Evolutionary conservation across 2,329 filamentous ascomycete genomes (phyloP).

Genomic region (Fusarium haematococcum): DNA sequence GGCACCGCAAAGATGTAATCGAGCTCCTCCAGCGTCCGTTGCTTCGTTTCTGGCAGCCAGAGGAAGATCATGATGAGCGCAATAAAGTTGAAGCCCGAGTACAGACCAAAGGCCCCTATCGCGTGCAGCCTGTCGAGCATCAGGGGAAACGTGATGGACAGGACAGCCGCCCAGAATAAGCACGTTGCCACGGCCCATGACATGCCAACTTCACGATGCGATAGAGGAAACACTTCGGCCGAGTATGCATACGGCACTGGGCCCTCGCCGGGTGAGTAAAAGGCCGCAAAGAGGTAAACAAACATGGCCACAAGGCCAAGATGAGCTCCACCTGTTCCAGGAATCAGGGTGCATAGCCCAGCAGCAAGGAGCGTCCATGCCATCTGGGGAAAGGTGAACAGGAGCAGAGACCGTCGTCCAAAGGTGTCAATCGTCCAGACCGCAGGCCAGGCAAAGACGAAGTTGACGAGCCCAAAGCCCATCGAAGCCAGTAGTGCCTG

Average conservation of each 20-base stretch:
- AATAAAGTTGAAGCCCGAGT: conserved; percentile 66
- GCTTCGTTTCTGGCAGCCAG: conserved; percentile 70
- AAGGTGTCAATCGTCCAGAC: conserved; percentile 70
- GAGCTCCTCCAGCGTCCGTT: conserved; percentile 64
- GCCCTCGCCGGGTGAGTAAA: conserved; percentile 68
- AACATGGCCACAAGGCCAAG: conserved; percentile 65
- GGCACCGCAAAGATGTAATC: conserved; percentile 73
- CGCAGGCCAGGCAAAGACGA: conserved; percentile 68
- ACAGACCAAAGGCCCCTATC: conserved; percentile 65
- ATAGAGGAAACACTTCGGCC: conserved; percentile 77
- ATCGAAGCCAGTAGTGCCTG: conserved; percentile 70
- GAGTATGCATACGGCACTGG: conserved; percentile 76
- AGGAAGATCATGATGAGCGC: conserved; percentile 69
- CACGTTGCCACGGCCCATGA: conserved; percentile 75
- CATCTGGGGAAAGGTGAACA: conserved; percentile 58
- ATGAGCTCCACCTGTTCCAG: conserved; percentile 48
- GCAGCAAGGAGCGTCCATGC: conserved; percentile 55
- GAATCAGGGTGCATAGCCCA: conserved; percentile 65
- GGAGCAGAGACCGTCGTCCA: conserved; percentile 63
- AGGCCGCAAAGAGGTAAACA: conserved; percentile 66
- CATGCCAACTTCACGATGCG: conserved; percentile 79
- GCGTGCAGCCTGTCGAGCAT: conserved; percentile 61
- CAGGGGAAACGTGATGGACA: conserved; percentile 73
- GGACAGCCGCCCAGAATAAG: conserved; percentile 69
- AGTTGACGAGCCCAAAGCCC: conserved; percentile 70